Evolutionary conservation across 1,284 basidiomycete species (phyloP).

Genomic region (Leccinum solheimii): DNA sequence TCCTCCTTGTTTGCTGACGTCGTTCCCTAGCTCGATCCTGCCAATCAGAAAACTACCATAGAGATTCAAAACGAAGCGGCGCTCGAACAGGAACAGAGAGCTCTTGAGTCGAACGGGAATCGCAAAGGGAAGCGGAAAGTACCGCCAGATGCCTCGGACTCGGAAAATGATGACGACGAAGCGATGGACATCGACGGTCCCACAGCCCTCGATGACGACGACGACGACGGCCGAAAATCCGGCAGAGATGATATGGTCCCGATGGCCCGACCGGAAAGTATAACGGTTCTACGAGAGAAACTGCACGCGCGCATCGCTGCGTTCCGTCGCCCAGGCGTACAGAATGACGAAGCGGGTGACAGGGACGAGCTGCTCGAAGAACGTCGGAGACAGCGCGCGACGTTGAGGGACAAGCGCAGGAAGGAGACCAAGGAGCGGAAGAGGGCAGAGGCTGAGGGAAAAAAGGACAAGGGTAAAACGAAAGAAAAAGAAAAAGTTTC

Average conservation of each 20-base stretch:
- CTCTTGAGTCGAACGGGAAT: slow-evolving; percentile 17
- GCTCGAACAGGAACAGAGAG: slow-evolving; percentile 12
- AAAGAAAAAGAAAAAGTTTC: slow-evolving; percentile 24
- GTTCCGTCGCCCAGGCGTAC: slow-evolving; percentile 54
- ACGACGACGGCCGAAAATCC: slow-evolving; percentile 12
- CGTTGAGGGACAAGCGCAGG: slow-evolving; percentile 79
- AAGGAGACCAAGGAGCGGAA: slow-evolving; percentile 83
- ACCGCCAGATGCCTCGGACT: not conserved
- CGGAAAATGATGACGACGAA: slow-evolving; percentile 1
- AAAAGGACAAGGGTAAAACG: slow-evolving; percentile 50
- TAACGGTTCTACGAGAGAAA: slow-evolving; percentile 73
- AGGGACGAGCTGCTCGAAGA: slow-evolving; percentile 83
- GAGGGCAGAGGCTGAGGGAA: slow-evolving; percentile 54
- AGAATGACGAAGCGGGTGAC: slow-evolving; percentile 50
- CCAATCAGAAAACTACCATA: slow-evolving; percentile 79
- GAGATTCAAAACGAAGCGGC: slow-evolving; percentile 68
- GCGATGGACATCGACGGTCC: slow-evolving; percentile 24
- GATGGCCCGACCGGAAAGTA: slow-evolving; percentile 67
- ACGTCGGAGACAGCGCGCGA: slow-evolving; percentile 70
- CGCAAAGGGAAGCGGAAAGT: slow-evolving; percentile 53
- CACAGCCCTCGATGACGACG: slow-evolving; percentile 33
- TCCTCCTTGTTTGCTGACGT: not conserved
- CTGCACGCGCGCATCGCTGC: slow-evolving; percentile 75
- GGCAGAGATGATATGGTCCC: slow-evolving; percentile 48
- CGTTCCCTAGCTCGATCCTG: slow-evolving; percentile 76